phyloP scores from a whole-genome alignment of 768 basidiomycete genomes.

The Pisolithus orientalis region DNA sequence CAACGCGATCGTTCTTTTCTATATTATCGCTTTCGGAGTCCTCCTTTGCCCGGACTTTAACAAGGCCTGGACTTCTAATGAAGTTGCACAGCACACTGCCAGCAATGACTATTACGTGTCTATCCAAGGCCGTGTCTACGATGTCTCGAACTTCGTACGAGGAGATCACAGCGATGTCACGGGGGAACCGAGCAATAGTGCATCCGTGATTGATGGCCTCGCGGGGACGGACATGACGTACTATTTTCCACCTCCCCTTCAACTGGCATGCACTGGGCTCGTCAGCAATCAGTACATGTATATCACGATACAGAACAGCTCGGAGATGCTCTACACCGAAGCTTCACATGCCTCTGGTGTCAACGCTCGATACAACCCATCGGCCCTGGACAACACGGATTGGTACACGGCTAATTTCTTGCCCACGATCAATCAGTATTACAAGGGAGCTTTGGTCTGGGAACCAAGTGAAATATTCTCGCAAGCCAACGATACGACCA shows the following conservation, averaged over 20 bases:
- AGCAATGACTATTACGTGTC: constrained; percentile 57
- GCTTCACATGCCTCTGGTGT: constrained; percentile 57
- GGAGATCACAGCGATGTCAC: constrained; percentile 59
- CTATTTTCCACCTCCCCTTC: constrained; percentile 59
- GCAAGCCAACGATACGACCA: constrained; percentile 32
- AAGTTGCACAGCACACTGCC: constrained; percentile 47
- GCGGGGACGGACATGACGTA: constrained; percentile 58
- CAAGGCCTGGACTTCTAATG: constrained; percentile 48
- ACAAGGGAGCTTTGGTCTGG: constrained; percentile 58
- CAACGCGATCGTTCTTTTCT: constrained; percentile 55
- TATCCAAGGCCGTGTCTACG: constrained; percentile 56
- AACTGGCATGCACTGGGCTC: constrained; percentile 52
- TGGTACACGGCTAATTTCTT: constrained; percentile 58
- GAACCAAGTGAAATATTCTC: constrained; percentile 30
- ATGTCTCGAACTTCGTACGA: constrained; percentile 51
- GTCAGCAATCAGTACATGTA: constrained; percentile 40
- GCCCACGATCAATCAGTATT: constrained; percentile 49
- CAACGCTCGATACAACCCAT: constrained; percentile 30
- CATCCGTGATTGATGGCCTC: constrained; percentile 41
- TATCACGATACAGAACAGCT: constrained; percentile 43
- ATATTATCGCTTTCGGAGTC: constrained; percentile 57
- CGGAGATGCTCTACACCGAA: constrained; percentile 29
- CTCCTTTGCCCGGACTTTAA: constrained; percentile 58
- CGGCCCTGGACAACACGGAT: constrained; percentile 29
- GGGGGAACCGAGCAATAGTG: constrained; percentile 43